A percentile compares a stretch with the other conserved stretches of the same genome.
Evolutionary conservation across 2,329 filamentous ascomycete genomes (phyloP).

Genomic region (Intubia oerlemansii): DNA sequence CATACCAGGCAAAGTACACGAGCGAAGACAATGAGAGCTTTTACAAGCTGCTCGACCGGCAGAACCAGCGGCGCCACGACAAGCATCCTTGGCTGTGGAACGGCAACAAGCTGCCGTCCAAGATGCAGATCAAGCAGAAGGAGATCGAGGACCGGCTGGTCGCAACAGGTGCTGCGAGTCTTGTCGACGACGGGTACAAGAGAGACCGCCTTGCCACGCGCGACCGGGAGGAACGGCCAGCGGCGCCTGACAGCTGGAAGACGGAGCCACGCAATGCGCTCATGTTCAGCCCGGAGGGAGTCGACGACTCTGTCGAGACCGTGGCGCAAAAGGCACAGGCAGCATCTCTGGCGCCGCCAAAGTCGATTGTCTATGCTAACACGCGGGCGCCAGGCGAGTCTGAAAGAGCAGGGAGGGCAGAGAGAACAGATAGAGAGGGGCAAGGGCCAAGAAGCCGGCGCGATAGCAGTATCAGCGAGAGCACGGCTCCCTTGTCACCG

Average conservation of each 20-base stretch:
- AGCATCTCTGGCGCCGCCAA: slow-evolving; percentile 53
- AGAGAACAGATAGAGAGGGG: too few species aligned
- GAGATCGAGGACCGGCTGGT: slow-evolving; percentile 33
- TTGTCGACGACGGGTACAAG: slow-evolving; percentile 34
- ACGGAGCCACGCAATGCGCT: slow-evolving; percentile 56
- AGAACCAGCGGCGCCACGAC: slow-evolving; percentile 65
- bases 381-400: slow-evolving; percentile 46
- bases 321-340: slow-evolving; percentile 46
- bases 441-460: not conserved
- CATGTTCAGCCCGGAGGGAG: slow-evolving; percentile 61
- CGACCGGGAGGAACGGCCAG: slow-evolving; percentile 43
- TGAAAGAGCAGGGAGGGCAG: too few species aligned
- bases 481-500: slow-evolving; percentile 45
- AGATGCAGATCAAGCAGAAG: slow-evolving; percentile 50
- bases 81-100: slow-evolving; percentile 82
- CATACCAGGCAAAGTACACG: slow-evolving; percentile 84
- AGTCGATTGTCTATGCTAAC: slow-evolving; percentile 59
- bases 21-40: slow-evolving; percentile 98
- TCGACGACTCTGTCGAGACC: slow-evolving; percentile 39
- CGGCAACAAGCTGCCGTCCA: slow-evolving; percentile 70
- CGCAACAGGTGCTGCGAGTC: slow-evolving; percentile 16
- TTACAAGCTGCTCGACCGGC: slow-evolving; percentile 74
- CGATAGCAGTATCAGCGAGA: slow-evolving; percentile 11
- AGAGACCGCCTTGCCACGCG: slow-evolving; percentile 40
- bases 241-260: slow-evolving; percentile 58